Evolutionary conservation across 768 basidiomycete genomes (phyloP), one percentile per base, ranked within the genome.

Genomic region (Suillus bovinus): DNA sequence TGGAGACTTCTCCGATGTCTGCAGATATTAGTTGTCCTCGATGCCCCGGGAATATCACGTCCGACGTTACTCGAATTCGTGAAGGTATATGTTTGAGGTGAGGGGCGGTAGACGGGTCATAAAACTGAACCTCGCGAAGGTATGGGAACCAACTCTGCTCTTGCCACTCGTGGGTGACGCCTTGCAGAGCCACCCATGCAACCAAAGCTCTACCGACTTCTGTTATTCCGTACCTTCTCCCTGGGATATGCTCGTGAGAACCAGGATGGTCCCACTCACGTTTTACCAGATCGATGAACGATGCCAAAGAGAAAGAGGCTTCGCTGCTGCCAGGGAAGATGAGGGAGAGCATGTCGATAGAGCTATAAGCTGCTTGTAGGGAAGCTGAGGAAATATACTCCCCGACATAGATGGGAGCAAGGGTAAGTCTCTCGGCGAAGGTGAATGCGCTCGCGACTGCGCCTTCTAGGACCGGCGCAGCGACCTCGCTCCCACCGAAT

Each of bases 151-250:
- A 91, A 47, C 75, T 77, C 69, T 82, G 80, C 70, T 94, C 91
- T 66, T 91, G 89, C 82, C 87, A 91, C 67, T 91, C 86, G 68
- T 88, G 85, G 0, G 93, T 94, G 47, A 91, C 86, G 38, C 89
- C 87, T 68, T 94, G 93, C 46, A 94, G 76, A 0, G 90, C 85
- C 6, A 88, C 88, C 90, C 91, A 94, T 1, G 86, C 90, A 8
- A 91, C 82, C 24, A 94, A 81, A 0, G 89, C 91, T 61, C 84
- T 80, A 22, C 84, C 84, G 16, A 91, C 81, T 62, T 90, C 84
- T 0, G 83, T 83, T 46, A 91, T 77, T 9, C 88, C 84, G 66
- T 84, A 89, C 47, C 81, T 81, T 63, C 81, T 84, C 67, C 79
- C 81, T 1, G 90, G 89, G 27, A 86, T 78, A 24, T 78, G 78